Evolutionary conservation across 2,329 filamentous ascomycete genomes (phyloP).

Genomic region (Trematosphaeria pertusa): DNA sequence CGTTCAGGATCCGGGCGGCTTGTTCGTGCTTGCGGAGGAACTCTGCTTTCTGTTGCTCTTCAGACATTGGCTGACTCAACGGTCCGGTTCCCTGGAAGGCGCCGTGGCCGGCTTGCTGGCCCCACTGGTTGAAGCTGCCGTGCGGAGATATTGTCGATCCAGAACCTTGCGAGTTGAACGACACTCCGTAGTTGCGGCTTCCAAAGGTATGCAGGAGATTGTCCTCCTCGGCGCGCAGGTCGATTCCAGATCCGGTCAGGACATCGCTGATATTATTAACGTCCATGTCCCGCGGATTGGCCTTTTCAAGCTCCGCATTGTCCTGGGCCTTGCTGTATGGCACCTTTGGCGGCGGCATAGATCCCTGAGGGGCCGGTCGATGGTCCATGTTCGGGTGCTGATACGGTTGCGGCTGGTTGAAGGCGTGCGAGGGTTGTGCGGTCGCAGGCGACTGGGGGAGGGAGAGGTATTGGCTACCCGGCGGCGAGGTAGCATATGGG

Average conservation of each 20-base stretch:
- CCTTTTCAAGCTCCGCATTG: conserved; percentile 55
- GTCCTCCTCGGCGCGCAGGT: conserved; percentile 85
- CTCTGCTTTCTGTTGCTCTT: conserved; percentile 70
- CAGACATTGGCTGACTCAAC: conserved; percentile 64
- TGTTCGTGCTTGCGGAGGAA: conserved; percentile 71
- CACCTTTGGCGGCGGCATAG: conserved; percentile 69
- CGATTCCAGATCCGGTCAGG: conserved; percentile 82
- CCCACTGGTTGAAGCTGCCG: conserved; percentile 55
- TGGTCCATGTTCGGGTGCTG: conserved; percentile 35
- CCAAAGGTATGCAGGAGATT: conserved; percentile 74
- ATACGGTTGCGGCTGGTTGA: conserved; percentile 62
- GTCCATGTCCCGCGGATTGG: conserved; percentile 63
- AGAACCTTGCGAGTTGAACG: conserved; percentile 51
- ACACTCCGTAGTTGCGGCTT: conserved; percentile 55
- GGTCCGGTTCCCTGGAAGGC: conserved; percentile 49
- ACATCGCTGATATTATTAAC: conserved; percentile 83
- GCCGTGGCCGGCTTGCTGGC: conserved; percentile 46
- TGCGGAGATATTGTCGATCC: conserved; percentile 47
- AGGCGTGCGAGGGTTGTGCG: conserved; percentile 37
- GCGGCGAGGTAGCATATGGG: conserved; percentile 48
- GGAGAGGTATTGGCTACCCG: conserved; percentile 34
- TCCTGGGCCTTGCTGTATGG: conserved; percentile 58
- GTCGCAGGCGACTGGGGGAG: conserved; percentile 41
- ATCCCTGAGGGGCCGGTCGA: conserved; percentile 35
- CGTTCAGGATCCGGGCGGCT: conserved; percentile 68